Base-by-base conservation (phyloP, 352 stramenopile genomes). In the Phytophthora quininea region DNA sequence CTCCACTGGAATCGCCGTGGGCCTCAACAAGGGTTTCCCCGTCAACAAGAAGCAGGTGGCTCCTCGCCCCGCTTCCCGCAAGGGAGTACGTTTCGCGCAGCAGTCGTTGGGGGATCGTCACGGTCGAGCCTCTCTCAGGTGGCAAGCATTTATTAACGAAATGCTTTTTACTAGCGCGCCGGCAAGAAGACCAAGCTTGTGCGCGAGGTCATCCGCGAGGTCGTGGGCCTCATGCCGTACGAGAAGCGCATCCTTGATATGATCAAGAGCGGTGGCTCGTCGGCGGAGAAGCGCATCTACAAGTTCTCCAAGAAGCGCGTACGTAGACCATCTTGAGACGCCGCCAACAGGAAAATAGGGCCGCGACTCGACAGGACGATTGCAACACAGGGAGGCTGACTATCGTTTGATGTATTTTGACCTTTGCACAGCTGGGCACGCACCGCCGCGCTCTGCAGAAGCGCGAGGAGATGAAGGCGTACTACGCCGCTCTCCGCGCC, bases 161-260 rank as follows among this genome's bases (percentile, higher is more conserved):
- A 8, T 64, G 62, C 35, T 68, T 67, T 38, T 71, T 12, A 47
- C 50, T 65, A 96, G 88, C 88, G 84, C 69, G 79, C 83, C 60
- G 87, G 88, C 77, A 99, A 99, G 90, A 97, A 98, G 83, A 98
- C 96, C 57, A 90, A 89, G 64, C 77, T 99, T 59, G 95, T 98
- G 60, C 89, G 97, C 73, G 84, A 97, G 75, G 96, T 99, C 76
- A 90, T 99, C 57, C 93, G 96, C 74, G 98, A 99, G 80, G 97
- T 99, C 64, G 96, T 97, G 38, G 98, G 98, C 66, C 81, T 99
- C 46, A 97, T 98, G 83, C 98, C 98, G 47, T 99, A 99, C 82
- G 98, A 99, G 86, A 98, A 99, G 80, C 90, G 98, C 74, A 98
- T 99, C 74, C 92, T 99, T 69, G 98, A 99, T 94, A 99, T 99